A percentile compares a stretch with the other conserved stretches of the same genome.
These are phyloP conservation scores for Cyberlindnera japonica DNA, from an alignment of 805 yeast species.

Conservation along the genomic window DNA sequence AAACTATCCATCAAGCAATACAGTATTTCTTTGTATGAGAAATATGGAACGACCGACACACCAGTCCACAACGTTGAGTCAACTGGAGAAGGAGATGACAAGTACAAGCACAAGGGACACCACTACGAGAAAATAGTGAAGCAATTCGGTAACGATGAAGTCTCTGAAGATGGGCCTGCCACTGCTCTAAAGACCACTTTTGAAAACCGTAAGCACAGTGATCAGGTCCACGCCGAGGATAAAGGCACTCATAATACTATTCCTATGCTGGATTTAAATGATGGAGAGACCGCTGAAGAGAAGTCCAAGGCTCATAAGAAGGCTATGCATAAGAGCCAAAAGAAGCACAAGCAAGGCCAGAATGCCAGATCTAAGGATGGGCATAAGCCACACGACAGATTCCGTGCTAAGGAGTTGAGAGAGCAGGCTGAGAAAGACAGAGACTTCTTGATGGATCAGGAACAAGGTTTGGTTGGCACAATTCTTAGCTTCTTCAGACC, in stretches of 20 bases:
- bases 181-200: too few relatives aligned
- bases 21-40: background rate
- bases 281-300: slow-evolving; percentile 3
- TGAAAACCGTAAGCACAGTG: background rate
- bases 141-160: too few relatives aligned
- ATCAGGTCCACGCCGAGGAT: slow-evolving; percentile 1
- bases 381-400: slow-evolving; percentile 9
- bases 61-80: too few relatives aligned
- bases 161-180: too few relatives aligned
- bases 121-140: too few relatives aligned
- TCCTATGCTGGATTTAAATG: background rate
- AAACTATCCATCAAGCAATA: slow-evolving; percentile 1
- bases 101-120: slow-evolving; percentile 1
- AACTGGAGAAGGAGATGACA: background rate
- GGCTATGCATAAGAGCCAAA: slow-evolving; percentile 1
- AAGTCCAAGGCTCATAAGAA: slow-evolving; percentile 4
- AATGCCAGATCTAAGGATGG: too few relatives aligned
- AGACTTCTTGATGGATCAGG: background rate
- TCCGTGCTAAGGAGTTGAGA: slow-evolving; percentile 12
- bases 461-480: background rate
- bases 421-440: slow-evolving; percentile 1
- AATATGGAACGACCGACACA: background rate
- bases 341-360: background rate
- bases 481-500: background rate
- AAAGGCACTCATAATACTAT: background rate